Percentiles rank a stretch among this genome's conserved stretches.
These are phyloP conservation scores for Macrolepiota fuliginosa DNA, from an alignment of 768 basidiomycete genomes.

Conservation along the genomic window DNA sequence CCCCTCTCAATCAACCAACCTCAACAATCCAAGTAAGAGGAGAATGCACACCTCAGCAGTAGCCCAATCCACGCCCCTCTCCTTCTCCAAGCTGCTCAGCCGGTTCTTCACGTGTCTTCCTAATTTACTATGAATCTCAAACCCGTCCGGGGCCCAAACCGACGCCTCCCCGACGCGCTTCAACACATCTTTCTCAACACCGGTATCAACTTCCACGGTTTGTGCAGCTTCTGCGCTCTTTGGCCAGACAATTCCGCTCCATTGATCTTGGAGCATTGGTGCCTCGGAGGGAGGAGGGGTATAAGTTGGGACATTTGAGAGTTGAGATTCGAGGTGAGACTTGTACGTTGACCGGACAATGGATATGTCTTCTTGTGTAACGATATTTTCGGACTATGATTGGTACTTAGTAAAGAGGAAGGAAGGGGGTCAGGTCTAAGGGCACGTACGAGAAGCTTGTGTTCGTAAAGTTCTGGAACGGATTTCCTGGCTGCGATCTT, in stretches of 20 bases:
- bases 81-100: constrained; percentile 63
- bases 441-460: constrained; percentile 65
- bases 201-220: constrained; percentile 56
- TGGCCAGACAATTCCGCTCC: constrained; percentile 69
- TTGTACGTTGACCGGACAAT: constrained; percentile 58
- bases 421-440: background rate
- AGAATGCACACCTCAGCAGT: constrained; percentile 73
- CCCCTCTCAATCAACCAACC: background rate
- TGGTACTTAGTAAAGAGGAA: background rate
- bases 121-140: constrained; percentile 79
- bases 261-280: constrained; percentile 64
- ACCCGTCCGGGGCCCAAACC: constrained; percentile 53
- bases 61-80: constrained; percentile 82
- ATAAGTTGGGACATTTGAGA: constrained; percentile 41
- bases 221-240: constrained; percentile 46
- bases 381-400: constrained; percentile 44
- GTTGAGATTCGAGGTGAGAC: constrained; percentile 57
- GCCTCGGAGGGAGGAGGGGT: constrained; percentile 33
- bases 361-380: constrained; percentile 49
- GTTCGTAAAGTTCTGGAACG: constrained; percentile 81
- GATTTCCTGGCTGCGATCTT: constrained; percentile 75
- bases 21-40: background rate
- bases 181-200: constrained; percentile 53
- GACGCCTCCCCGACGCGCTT: constrained; percentile 64
- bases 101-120: constrained; percentile 79